A percentile compares a stretch with the other conserved stretches of the same genome.
phyloP scores from a whole-genome alignment of 257 asterid species.

The Ballota nigra region DNA sequence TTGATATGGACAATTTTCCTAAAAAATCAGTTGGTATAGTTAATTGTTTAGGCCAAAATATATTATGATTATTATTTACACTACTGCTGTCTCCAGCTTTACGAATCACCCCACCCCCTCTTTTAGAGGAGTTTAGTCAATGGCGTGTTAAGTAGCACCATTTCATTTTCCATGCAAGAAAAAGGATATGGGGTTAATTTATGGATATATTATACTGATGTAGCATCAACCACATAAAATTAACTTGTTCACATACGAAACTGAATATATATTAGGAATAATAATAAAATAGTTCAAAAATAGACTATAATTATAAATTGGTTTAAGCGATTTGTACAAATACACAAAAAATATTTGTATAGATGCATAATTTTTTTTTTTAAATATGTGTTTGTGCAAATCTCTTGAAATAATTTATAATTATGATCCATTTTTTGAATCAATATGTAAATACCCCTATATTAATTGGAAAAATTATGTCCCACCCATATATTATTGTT shows the following conservation, averaged over 20 bases:
- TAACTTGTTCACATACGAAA: no score
- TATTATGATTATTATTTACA: not conserved
- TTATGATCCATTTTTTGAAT: no score
- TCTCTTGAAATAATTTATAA: no score
- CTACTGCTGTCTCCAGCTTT: not conserved
- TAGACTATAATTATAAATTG: no score
- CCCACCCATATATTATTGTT: not conserved
- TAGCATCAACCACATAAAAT: no score
- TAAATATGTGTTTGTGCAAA: no score
- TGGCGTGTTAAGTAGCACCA: not conserved
- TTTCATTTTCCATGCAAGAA: not conserved
- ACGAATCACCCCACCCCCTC: not conserved
- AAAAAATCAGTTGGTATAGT: not conserved
- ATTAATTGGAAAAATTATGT: not conserved
- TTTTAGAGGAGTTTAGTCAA: not conserved
- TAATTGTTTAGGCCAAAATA: not conserved
- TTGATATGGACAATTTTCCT: not conserved
- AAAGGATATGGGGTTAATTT: not conserved
- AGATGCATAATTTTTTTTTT: no score
- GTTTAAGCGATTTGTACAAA: no score
- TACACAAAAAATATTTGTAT: no score
- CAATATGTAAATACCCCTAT: not conserved
- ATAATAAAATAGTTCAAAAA: no score
- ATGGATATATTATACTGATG: not conserved
- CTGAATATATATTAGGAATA: no score